Base-by-base conservation (phyloP, 2,329 filamentous ascomycete species). In the Aspergillus japonicus region DNA sequence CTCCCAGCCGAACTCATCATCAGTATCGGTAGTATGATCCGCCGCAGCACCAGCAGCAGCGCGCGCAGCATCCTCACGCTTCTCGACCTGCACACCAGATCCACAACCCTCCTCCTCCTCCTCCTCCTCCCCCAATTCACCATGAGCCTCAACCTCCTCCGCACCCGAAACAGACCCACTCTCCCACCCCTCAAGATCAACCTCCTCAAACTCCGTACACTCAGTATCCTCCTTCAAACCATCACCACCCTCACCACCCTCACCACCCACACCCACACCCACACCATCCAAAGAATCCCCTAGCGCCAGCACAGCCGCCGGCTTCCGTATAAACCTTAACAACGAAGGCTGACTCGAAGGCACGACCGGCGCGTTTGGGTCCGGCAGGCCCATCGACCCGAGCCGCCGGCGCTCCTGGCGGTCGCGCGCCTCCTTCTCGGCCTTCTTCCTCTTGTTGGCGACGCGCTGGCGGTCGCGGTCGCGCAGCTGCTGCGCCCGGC, bases 401-500 rank as follows among this genome's bases (percentile, higher is more conserved):
- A 66, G 64, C 19, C 69, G 66, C 54, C 66, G 70, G 4, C 72
- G 67, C 59, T 75, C 73, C 59, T 76, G 73, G 4, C 74, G 69
- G 16, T 62, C 70, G 54, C 65, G 69, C 5, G 71, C 69, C 58
- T 76, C 74, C 53, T 73, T 70, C 59, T 76, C 72, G 0, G 66
- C 68, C 55, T 69, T 73, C 56, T 70, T 72, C 59, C 74, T 76
- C 64, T 74, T 75, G 42, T 73, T 71, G 6, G 68, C 68, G 16
- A 70, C 58, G 6, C 73, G 70, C 55, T 65, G 70, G 59, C 72
- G 73, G 58, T 76, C 74, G 44, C 67, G 68, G 11, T 76, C 74
- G 2, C 70, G 70, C 23, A 76, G 67, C 5, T 69, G 75, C 62
- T 79, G 74, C 0, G 77, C 78, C 49, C 73, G 73, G 11, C 71